These are phyloP conservation scores for Neurospora discreta DNA, from an alignment of 495 filamentous ascomycete genomes.

Conservation along the genomic window DNA sequence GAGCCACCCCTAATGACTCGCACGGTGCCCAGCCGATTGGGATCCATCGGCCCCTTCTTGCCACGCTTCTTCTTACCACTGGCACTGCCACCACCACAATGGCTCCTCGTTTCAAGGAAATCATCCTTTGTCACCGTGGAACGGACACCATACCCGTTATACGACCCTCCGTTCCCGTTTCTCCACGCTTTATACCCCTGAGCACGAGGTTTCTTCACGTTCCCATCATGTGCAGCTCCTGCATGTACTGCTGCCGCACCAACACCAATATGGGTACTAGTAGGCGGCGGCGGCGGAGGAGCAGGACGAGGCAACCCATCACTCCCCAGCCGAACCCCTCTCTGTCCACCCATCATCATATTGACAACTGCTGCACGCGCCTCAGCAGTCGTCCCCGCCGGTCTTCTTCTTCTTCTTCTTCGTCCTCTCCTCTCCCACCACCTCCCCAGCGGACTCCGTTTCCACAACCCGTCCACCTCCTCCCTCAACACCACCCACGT, in stretches of 20 bases:
- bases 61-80: not conserved
- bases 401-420: not conserved
- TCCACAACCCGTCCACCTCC: conserved; percentile 10
- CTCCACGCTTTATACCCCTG: not conserved
- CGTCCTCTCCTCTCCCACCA: not conserved
- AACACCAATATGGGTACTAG: not conserved
- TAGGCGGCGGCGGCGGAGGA: too few relatives aligned
- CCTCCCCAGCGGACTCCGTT: not conserved
- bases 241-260: not conserved
- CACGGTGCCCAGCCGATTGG: conserved; percentile 7
- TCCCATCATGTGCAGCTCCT: too few relatives aligned
- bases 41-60: not conserved
- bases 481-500: conserved; percentile 26
- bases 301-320: not conserved
- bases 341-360: not conserved
- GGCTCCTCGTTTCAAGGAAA: not conserved
- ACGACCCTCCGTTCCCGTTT: not conserved
- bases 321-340: not conserved
- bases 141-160: not conserved
- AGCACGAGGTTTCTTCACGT: not conserved
- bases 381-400: not conserved
- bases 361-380: not conserved
- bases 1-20: conserved; percentile 11
- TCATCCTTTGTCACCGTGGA: not conserved
- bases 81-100: not conserved